phyloP scores from a whole-genome alignment of 352 stramenopile genomes.

The Phytophthora macrochlamydospora region DNA sequence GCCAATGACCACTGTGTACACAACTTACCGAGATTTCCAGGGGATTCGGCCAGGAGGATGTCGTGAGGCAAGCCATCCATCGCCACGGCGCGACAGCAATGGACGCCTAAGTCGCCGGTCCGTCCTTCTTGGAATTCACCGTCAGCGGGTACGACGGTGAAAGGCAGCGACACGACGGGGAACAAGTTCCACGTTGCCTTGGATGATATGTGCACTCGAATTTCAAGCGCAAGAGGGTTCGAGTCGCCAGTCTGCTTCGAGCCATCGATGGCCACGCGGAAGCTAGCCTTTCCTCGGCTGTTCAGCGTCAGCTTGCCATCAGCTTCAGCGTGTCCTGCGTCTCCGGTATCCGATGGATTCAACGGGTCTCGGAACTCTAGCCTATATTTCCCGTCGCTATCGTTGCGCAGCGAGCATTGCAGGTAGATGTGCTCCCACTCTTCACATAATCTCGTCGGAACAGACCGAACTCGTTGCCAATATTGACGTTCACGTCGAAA shows the following conservation, averaged over 20 bases:
- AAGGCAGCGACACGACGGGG: slow-evolving; percentile 69
- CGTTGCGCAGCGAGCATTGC: slow-evolving; percentile 53
- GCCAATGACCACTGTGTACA: background rate
- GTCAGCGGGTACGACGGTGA: slow-evolving; percentile 32
- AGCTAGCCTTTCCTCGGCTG: slow-evolving; percentile 61
- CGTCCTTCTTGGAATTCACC: slow-evolving; percentile 21
- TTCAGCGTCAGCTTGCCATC: slow-evolving; percentile 56
- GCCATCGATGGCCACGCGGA: slow-evolving; percentile 48
- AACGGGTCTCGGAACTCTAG: slow-evolving; percentile 39
- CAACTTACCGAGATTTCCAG: slow-evolving; percentile 61
- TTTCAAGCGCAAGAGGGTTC: slow-evolving; percentile 41
- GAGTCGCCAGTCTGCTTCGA: background rate
- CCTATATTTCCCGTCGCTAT: slow-evolving; percentile 18
- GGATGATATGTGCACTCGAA: slow-evolving; percentile 42
- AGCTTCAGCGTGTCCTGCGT: slow-evolving; percentile 10
- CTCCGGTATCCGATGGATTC: slow-evolving; percentile 14
- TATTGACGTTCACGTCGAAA: slow-evolving; percentile 72
- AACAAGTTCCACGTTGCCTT: slow-evolving; percentile 56
- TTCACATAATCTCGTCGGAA: slow-evolving; percentile 64
- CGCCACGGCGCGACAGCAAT: slow-evolving; percentile 72
- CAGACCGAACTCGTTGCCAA: slow-evolving; percentile 85
- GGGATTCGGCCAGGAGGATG: slow-evolving; percentile 77
- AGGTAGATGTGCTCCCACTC: slow-evolving; percentile 51
- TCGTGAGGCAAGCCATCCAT: slow-evolving; percentile 54
- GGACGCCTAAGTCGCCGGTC: slow-evolving; percentile 52